Conservation (phyloP, 2,329 filamentous ascomycete species). For the Endocalyx cinctus region DNA sequence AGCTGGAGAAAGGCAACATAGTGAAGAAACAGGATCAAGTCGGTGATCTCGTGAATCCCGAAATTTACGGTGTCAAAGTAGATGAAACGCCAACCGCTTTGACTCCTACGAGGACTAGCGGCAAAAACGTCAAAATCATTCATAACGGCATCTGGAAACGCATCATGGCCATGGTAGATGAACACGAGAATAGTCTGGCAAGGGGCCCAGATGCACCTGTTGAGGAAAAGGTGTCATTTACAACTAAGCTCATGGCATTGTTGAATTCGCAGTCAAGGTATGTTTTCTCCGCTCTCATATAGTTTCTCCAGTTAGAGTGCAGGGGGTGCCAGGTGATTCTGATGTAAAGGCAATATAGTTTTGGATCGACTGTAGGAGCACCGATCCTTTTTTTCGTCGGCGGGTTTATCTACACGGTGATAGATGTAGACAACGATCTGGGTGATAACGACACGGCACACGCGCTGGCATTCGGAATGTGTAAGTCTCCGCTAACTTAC, state of each 20-base stretch:
- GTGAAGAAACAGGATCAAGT: background rate
- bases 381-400: constrained; percentile 27
- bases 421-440: constrained; percentile 21
- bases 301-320: background rate
- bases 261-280: constrained; percentile 25
- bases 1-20: constrained; percentile 6
- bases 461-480: constrained; percentile 28
- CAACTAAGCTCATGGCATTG: constrained; percentile 23
- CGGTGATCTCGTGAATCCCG: no score
- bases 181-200: constrained; percentile 14
- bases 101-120: no score
- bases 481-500: constrained; percentile 14
- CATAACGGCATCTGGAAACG: constrained; percentile 25
- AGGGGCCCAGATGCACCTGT: constrained; percentile 1
- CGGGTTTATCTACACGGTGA: constrained; percentile 24
- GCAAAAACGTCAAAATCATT: constrained; percentile 12
- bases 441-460: constrained; percentile 28
- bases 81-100: no score
- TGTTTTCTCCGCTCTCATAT: no score
- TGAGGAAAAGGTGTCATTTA: constrained; percentile 15
- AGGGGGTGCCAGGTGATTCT: background rate
- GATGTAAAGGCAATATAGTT: constrained; percentile 12
- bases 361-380: constrained; percentile 25
- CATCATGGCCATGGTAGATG: constrained; percentile 25
- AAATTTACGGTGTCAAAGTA: no score